Percentiles rank a stretch among this genome's conserved stretches.
phyloP scores from a whole-genome alignment of 495 filamentous ascomycete genomes.

The Platismatia glauca region DNA sequence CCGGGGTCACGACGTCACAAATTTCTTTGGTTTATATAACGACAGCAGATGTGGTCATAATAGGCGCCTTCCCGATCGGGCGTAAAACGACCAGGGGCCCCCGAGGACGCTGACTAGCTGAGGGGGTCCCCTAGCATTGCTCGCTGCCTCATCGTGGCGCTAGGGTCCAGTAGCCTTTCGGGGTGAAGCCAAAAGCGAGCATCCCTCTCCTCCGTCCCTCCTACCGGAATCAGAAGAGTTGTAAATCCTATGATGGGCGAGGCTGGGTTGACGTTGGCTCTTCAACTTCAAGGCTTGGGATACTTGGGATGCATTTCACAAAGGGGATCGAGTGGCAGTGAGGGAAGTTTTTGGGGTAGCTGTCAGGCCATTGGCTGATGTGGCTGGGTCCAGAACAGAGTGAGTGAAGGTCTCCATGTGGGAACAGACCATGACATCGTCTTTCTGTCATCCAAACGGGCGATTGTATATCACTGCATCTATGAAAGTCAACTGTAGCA shows the following conservation, averaged over 20 bases:
- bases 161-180: not conserved
- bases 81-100: too few relatives aligned
- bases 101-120: not conserved
- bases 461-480: constrained; percentile 7
- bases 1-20: too few relatives aligned
- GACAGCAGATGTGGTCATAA: too few relatives aligned
- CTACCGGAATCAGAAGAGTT: not conserved
- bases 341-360: not conserved
- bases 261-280: not conserved
- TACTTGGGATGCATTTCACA: not conserved
- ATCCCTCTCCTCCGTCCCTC: not conserved
- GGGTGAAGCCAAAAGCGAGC: not conserved
- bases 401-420: constrained; percentile 1
- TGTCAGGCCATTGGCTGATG: constrained; percentile 1
- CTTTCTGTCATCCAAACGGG: constrained; percentile 3
- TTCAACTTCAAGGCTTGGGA: not conserved
- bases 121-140: not conserved
- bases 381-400: constrained; percentile 1
- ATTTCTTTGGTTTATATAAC: too few relatives aligned
- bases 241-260: not conserved
- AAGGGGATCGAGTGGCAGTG: not conserved
- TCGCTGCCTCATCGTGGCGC: not conserved
- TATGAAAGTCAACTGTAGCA: constrained; percentile 6
- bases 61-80: too few relatives aligned
- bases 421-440: constrained; percentile 7